A percentile compares a stretch with the other conserved stretches of the same genome.
phyloP scores from a whole-genome alignment of 2,329 filamentous ascomycete species.

The Neopestalotiopsis sp. region DNA sequence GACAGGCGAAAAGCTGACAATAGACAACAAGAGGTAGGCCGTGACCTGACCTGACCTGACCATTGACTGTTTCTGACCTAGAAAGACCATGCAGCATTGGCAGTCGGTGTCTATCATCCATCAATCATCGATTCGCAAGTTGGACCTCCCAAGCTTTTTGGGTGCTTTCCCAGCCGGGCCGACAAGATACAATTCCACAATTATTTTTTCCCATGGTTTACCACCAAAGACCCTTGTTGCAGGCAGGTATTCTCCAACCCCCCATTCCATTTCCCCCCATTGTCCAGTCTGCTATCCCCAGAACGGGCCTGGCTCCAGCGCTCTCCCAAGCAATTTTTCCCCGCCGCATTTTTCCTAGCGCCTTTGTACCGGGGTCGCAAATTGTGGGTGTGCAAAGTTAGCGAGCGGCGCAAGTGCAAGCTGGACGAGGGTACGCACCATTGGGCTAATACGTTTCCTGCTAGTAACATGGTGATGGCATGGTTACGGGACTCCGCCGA shows the following conservation, averaged over 20 bases:
- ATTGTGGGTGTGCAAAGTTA: not conserved
- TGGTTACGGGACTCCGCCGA: no score
- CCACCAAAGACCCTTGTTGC: not conserved
- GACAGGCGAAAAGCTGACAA: no score
- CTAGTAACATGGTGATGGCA: no score
- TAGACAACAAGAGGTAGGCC: no score
- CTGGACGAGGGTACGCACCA: not conserved
- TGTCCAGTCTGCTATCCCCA: not conserved
- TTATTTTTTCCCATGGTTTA: not conserved
- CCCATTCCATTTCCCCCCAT: not conserved
- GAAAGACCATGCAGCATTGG: no score
- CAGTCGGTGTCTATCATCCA: not conserved
- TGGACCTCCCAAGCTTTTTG: not conserved
- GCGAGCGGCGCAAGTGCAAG: not conserved
- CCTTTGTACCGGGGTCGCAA: not conserved
- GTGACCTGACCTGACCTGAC: no score
- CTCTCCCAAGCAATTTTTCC: not conserved
- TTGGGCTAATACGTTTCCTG: not conserved
- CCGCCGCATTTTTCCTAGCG: conserved; percentile 1
- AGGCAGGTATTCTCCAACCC: not conserved
- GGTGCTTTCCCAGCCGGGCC: not conserved
- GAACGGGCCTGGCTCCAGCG: not conserved
- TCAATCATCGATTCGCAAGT: not conserved
- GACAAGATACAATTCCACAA: not conserved
- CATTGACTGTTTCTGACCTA: no score